Percentiles rank a stretch among this genome's conserved stretches.
phyloP scores from a whole-genome alignment of 495 filamentous ascomycete species.

The Neurospora intermedia region DNA sequence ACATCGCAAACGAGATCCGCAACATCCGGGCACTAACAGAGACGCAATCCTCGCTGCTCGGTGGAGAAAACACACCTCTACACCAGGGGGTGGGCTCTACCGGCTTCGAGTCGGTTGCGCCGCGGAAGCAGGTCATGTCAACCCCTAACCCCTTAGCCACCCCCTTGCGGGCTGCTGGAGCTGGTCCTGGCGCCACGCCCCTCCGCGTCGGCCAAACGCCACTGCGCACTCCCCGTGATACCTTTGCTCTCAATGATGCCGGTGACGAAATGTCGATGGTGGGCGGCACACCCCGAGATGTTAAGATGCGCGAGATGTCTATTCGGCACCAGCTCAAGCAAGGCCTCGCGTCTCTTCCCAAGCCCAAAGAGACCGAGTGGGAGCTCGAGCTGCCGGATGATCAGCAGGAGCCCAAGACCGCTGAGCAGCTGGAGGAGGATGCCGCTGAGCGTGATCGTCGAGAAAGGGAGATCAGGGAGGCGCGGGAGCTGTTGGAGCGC shows the following conservation, averaged over 20 bases:
- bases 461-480: conserved; percentile 55
- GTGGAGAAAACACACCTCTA: conserved; percentile 86
- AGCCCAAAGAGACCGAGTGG: conserved; percentile 83
- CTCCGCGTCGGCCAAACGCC: conserved; percentile 70
- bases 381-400: conserved; percentile 89
- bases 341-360: conserved; percentile 74
- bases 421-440: conserved; percentile 62
- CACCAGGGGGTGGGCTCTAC: conserved; percentile 73
- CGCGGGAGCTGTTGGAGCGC: conserved; percentile 64
- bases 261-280: conserved; percentile 55
- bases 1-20: conserved; percentile 89
- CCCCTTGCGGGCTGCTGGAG: conserved; percentile 61
- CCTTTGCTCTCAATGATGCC: conserved; percentile 69
- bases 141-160: conserved; percentile 96
- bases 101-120: conserved; percentile 78
- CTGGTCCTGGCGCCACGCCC: conserved; percentile 64
- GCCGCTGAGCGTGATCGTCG: conserved; percentile 70
- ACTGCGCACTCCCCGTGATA: conserved; percentile 83
- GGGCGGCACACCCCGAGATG: conserved; percentile 67
- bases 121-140: conserved; percentile 65
- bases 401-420: conserved; percentile 46
- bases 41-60: conserved; percentile 89
- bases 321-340: conserved; percentile 58
- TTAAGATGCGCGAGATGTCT: conserved; percentile 61
- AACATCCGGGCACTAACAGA: conserved; percentile 90